Evolutionary conservation across 371 early-diverging fungal genomes (phyloP), one percentile per base, ranked within the genome.

Genomic region (Mucor irregularis): DNA sequence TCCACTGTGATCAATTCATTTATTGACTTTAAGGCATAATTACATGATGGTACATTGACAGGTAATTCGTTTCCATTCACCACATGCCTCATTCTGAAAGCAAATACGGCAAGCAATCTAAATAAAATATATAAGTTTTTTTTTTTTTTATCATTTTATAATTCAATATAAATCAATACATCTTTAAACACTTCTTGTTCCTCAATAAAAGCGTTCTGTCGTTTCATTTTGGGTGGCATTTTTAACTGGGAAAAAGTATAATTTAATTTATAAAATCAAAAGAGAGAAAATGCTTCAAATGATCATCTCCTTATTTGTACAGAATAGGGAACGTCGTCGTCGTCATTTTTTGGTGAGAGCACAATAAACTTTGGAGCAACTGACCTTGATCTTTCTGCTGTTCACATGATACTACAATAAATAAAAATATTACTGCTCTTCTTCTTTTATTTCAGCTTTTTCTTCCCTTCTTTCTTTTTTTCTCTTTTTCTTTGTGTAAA

Each of bases 181-280:
- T 49, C 37, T 33, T 5, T 44, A 31, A 59, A 52, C n/a, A 40
- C 47, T 7, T 31, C 44, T 16, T 16, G 22, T 14, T 52, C 47
- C 21, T 31, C 37, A 9, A 22, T 16, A 34, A 59, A 53, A 13
- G 59, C 59, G 16, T 52, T 52, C 33, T 59, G 51, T 52, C 53
- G 35, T 46, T 52, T 43, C 2, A 53, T 11, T 24, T 31, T 11
- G 5, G 30, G 53, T 44, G 35, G 43, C 25, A 42, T 53, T 21
- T 17, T 43, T 29, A 40, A n/a, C 13, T 24, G 7, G 13, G 2
- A 14, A 22, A 42, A 21, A 24, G 21, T 24, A 42, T 42, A 14
- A 21, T 24, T 21, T 21, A 13, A 11, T 8, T 4, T 24, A 24
- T 4, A 42, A 42, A 11, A 22, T 42, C 3, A 42, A 46, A 29